phyloP scores from a whole-genome alignment of 768 basidiomycete species.

The Boletus reticuloceps region DNA sequence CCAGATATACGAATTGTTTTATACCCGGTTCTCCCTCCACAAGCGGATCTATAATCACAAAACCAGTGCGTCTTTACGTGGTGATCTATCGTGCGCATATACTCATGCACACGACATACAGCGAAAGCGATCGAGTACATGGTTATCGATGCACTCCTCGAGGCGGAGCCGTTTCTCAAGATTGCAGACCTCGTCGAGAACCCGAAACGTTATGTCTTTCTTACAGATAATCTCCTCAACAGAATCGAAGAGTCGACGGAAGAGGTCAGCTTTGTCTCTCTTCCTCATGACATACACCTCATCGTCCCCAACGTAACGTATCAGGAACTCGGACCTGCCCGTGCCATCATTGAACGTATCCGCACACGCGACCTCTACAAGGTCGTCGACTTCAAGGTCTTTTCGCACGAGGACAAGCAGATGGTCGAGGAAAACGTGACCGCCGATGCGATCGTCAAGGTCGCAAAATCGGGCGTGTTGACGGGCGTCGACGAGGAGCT shows the following conservation, averaged over 20 bases:
- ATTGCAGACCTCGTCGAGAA: conserved; percentile 56
- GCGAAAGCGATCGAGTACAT: conserved; percentile 81
- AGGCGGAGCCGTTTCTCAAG: conserved; percentile 62
- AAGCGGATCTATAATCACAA: conserved; percentile 85
- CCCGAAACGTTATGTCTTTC: conserved; percentile 56
- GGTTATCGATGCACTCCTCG: conserved; percentile 75
- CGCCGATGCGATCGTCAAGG: conserved; percentile 41
- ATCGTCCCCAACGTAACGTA: too few relatives aligned
- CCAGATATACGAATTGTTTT: conserved; percentile 70
- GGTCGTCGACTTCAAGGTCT: conserved; percentile 62
- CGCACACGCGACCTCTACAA: conserved; percentile 64
- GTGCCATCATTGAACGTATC: conserved; percentile 61
- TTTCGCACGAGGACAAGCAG: conserved; percentile 32
- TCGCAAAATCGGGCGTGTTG: conserved; percentile 32
- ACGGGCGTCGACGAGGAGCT: conserved; percentile 25
- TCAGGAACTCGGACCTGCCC: conserved; percentile 60
- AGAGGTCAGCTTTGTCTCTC: conserved; percentile 3
- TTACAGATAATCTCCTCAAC: conserved; percentile 68
- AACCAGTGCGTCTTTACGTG: conserved; percentile 34
- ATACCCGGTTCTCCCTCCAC: conserved; percentile 75
- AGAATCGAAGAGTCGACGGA: conserved; percentile 54
- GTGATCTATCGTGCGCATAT: not conserved
- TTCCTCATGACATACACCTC: too few relatives aligned
- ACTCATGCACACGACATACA: conserved; percentile 18
- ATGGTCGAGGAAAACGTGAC: conserved; percentile 34